Evolutionary conservation across 768 basidiomycete genomes (phyloP), one percentile per base, ranked within the genome.

Genomic region (Mycena olivaceomarginata): DNA sequence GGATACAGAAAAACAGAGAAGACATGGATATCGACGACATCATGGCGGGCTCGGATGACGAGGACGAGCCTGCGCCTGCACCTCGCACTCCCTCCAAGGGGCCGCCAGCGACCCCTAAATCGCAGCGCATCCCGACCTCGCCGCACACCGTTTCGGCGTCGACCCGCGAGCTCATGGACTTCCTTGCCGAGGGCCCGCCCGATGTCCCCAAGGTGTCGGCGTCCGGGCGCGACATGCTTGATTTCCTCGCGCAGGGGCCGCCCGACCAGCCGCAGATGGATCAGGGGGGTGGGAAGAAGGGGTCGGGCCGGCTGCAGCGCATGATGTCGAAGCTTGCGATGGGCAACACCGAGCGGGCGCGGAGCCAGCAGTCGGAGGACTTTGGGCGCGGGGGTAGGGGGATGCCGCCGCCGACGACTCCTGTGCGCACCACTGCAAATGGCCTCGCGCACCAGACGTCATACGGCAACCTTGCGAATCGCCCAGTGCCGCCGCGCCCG

Each of bases 271-370:
- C 85, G 59, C 72, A 80, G 18, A 82, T 87, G 15, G 83, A 87
- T 63, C 89, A 90, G 37, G 83, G 84, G 72, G 84, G 72, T 63
- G 81, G 79, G 64, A 87, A 82, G 75, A 92, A 92, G 84, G 85
- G 86, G 65, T 89, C 89, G 70, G 92, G 92, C 64, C 90, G 95
- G 37, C 86, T 97, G 75, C 94, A 94, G 84, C 91, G 93, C 77
- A 96, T 97, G 93, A 94, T 97, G 80, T 96, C 95, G 22, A 94
- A 92, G 80, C 87, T 97, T 39, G 93, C 91, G 48, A 86, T 92
- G 77, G 89, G 90, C 39, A 85, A 82, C 68, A 83, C 82, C 40
- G 90, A 90, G 40, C 88, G 87, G 79, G 76, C 80, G 59, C 83
- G 80, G 83, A 74, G 72, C 51, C 78, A 79, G 39, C 48, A 77